A percentile compares a stretch with the other conserved stretches of the same genome.
Conservation (phyloP, 2,329 filamentous ascomycete species). For the Zasmidium citrigriseum region DNA sequence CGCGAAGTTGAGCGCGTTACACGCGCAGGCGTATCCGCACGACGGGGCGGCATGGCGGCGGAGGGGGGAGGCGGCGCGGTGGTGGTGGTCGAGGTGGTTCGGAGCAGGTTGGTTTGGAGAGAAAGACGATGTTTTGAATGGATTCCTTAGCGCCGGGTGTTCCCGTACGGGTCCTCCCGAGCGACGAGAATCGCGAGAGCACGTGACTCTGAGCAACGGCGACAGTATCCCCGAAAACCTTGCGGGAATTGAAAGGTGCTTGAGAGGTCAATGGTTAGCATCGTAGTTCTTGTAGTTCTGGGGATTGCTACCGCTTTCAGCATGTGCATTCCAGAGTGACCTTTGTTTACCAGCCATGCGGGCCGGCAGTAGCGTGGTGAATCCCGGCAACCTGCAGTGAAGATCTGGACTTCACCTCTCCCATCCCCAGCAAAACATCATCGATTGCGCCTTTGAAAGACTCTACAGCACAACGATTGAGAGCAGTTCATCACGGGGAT, state of each 20-base stretch:
- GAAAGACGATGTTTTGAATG: neutral
- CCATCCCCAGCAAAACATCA: too few relatives aligned
- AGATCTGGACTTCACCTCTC: too few relatives aligned
- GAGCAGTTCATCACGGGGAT: too few relatives aligned
- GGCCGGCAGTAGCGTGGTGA: too few relatives aligned
- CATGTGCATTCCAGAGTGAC: neutral
- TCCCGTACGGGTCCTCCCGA: neutral
- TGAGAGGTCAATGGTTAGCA: neutral
- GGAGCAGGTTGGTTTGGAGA: neutral
- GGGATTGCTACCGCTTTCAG: neutral
- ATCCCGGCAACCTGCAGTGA: too few relatives aligned
- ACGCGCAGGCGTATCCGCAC: slow-evolving; percentile 9
- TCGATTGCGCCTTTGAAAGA: too few relatives aligned
- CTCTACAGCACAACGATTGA: too few relatives aligned
- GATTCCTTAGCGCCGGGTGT: neutral
- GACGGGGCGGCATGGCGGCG: neutral
- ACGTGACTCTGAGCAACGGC: neutral
- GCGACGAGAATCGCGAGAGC: neutral
- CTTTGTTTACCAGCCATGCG: neutral
- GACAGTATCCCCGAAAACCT: neutral
- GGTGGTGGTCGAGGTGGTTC: neutral
- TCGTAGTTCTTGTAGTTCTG: neutral
- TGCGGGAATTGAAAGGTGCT: neutral
- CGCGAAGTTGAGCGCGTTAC: slow-evolving; percentile 12
- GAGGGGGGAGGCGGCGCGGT: neutral